Conservation (phyloP, 2,329 filamentous ascomycete species). For the Aureobasidium sp. region DNA sequence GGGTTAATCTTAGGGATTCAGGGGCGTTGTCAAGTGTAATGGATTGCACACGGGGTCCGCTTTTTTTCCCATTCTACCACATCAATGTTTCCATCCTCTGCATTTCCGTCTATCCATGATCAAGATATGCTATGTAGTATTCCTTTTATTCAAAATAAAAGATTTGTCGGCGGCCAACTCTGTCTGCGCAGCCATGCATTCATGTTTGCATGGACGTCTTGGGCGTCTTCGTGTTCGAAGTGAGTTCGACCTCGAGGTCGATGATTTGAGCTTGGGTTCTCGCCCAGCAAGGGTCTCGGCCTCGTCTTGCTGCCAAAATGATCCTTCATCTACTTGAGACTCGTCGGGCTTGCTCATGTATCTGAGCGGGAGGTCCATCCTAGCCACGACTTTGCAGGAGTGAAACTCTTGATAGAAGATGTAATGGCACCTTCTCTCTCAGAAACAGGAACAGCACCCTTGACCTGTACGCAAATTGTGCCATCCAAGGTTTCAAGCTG, state of each 20-base stretch:
- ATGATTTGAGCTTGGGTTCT: no score
- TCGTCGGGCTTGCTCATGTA: neutral
- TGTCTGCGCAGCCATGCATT: no score
- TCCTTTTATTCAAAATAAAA: neutral
- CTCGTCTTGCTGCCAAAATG: neutral
- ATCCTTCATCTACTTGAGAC: neutral
- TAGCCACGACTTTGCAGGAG: conserved; percentile 10
- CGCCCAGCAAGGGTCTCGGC: neutral
- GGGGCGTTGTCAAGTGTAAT: neutral
- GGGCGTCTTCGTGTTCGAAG: neutral
- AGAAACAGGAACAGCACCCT: conserved; percentile 15
- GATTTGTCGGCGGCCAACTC: neutral
- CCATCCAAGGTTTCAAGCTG: conserved; percentile 51
- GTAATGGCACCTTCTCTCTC: neutral
- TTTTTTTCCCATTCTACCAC: neutral
- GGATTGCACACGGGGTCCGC: neutral
- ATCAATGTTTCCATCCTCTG: neutral
- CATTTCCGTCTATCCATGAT: neutral
- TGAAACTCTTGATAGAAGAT: neutral
- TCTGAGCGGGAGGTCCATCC: conserved; percentile 12
- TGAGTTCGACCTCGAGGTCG: neutral
- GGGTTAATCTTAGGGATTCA: neutral
- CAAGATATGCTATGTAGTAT: neutral
- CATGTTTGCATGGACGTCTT: neutral
- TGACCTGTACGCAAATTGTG: conserved; percentile 50